Conservation (phyloP, 805 yeast genomes). For the Spathaspora hagerdaliae region DNA sequence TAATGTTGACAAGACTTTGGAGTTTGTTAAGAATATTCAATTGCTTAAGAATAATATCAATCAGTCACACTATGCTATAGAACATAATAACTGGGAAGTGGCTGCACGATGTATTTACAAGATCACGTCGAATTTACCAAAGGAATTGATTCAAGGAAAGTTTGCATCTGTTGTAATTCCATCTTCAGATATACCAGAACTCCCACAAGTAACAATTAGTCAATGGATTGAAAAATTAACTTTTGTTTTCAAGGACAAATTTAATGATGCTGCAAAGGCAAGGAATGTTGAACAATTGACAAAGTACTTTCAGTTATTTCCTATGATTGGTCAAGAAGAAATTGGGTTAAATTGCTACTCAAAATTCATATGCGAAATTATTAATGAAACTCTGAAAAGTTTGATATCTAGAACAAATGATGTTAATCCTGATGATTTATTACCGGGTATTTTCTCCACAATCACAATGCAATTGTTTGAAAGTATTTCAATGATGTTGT, state of each 20-base stretch:
- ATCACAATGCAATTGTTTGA: conserved; percentile 71
- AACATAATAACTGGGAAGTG: conserved; percentile 63
- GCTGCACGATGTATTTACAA: conserved; percentile 67
- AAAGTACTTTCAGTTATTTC: conserved; percentile 79
- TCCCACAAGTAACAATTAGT: conserved; percentile 55
- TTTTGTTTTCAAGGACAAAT: conserved; percentile 54
- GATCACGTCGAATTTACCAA: conserved; percentile 45
- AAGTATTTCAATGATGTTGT: conserved; percentile 76
- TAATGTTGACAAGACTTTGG: conserved; percentile 57
- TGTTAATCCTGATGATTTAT: conserved; percentile 12
- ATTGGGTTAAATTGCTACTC: conserved; percentile 80
- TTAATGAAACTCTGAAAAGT: conserved; percentile 72
- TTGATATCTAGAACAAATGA: conserved; percentile 42
- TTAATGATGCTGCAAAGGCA: conserved; percentile 62
- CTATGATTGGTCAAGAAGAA: conserved; percentile 69
- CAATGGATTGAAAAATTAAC: conserved; percentile 61
- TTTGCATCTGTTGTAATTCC: conserved; percentile 84
- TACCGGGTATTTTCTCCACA: conserved; percentile 53
- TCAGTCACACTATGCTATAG: conserved; percentile 66
- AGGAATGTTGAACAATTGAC: conserved; percentile 71
- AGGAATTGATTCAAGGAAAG: conserved; percentile 50
- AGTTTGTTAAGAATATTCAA: conserved; percentile 63
- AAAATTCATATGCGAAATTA: conserved; percentile 77
- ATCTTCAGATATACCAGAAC: conserved; percentile 76
- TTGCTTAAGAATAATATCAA: conserved; percentile 61